These are phyloP conservation scores for Mycena olivaceomarginata DNA, from an alignment of 768 basidiomycete species.

Conservation along the genomic window DNA sequence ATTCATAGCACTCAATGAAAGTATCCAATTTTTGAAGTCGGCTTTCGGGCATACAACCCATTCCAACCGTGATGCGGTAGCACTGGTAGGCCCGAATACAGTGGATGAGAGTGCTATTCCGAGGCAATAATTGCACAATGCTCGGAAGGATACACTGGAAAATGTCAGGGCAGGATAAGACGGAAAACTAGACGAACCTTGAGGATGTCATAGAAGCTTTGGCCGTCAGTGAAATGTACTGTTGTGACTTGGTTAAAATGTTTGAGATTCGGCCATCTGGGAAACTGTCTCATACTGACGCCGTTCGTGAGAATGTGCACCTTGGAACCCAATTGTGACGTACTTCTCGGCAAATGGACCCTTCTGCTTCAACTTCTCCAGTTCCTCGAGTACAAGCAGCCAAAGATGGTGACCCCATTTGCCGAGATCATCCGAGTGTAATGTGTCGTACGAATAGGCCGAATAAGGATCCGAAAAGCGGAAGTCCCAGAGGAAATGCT, in stretches of 20 bases:
- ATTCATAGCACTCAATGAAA: conserved; percentile 9
- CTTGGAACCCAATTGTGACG: conserved; percentile 19
- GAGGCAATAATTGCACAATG: conserved; percentile 52
- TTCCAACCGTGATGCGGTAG: conserved; percentile 49
- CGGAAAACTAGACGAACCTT: conserved; percentile 40
- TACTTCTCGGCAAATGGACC: conserved; percentile 46
- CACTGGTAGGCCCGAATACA: conserved; percentile 50
- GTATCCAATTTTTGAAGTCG: conserved; percentile 40
- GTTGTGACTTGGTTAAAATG: conserved; percentile 54
- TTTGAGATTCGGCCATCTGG: conserved; percentile 52
- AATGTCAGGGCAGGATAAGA: too few species aligned
- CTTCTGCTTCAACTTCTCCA: conserved; percentile 38
- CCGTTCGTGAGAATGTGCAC: neutral
- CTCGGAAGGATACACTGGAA: conserved; percentile 51
- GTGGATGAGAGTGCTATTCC: conserved; percentile 48
- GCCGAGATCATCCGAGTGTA: conserved; percentile 52
- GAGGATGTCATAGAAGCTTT: conserved; percentile 52
- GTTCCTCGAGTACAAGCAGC: conserved; percentile 43
- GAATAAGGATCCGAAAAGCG: conserved; percentile 49
- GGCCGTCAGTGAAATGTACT: conserved; percentile 52
- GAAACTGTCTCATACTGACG: conserved; percentile 52
- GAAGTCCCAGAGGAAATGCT: conserved; percentile 54
- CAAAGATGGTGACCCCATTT: conserved; percentile 53
- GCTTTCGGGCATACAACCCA: conserved; percentile 51
- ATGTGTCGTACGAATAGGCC: conserved; percentile 51